Conservation (phyloP, 1,284 basidiomycete genomes). For the Melampsora occidentalis region DNA sequence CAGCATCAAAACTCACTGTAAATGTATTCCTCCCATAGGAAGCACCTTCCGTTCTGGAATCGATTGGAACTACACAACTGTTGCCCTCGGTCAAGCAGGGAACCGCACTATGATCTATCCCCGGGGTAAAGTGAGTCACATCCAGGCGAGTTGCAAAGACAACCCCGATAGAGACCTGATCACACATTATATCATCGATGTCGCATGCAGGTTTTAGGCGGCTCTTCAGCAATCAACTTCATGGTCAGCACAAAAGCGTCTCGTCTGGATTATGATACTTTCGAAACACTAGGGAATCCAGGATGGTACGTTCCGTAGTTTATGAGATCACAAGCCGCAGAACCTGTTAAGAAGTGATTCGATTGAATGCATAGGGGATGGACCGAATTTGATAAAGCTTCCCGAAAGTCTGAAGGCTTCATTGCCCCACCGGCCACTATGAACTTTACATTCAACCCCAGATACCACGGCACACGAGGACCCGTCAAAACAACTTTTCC, state of each 20-base stretch:
- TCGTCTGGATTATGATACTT: conserved; percentile 25
- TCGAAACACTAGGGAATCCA: conserved; percentile 37
- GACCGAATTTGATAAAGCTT: conserved; percentile 28
- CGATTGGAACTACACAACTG: conserved; percentile 39
- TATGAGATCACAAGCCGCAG: not conserved
- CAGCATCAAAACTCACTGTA: not conserved
- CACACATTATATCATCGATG: not conserved
- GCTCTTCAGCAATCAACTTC: conserved; percentile 40
- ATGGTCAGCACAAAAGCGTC: conserved; percentile 31
- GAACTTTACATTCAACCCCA: conserved; percentile 3
- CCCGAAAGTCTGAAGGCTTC: conserved; percentile 34
- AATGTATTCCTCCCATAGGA: not conserved
- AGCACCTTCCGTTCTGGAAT: conserved; percentile 5
- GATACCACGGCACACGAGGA: conserved; percentile 19
- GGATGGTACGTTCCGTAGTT: conserved; percentile 16
- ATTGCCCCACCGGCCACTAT: conserved; percentile 2
- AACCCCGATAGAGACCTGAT: not conserved
- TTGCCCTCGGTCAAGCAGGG: conserved; percentile 17
- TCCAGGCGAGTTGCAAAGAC: conserved; percentile 7
- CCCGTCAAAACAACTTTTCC: conserved; percentile 28
- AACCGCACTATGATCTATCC: conserved; percentile 24
- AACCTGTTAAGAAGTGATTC: not conserved
- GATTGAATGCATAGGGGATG: conserved; percentile 18
- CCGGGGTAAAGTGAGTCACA: conserved; percentile 29
- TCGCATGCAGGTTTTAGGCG: conserved; percentile 21